These are phyloP conservation scores for Colletotrichum sp. DNA, from an alignment of 2,329 filamentous ascomycete species.

Conservation along the genomic window DNA sequence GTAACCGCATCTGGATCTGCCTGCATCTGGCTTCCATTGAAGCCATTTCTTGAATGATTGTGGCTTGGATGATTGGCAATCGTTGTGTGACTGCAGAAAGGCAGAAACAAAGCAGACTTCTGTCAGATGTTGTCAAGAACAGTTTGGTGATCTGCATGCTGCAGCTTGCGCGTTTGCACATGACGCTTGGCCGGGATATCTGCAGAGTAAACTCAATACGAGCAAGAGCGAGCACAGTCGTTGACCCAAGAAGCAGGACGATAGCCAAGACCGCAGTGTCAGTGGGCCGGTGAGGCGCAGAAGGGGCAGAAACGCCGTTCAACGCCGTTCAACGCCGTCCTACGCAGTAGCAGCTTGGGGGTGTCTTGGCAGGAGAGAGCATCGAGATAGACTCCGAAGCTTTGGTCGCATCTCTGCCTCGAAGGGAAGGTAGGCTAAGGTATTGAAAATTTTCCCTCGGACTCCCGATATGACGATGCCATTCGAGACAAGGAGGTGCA, in stretches of 20 bases:
- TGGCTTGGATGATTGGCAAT: neutral
- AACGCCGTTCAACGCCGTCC: neutral
- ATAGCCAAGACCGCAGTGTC: conserved; percentile 7
- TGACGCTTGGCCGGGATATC: neutral
- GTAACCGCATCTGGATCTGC: neutral
- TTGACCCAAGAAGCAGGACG: neutral
- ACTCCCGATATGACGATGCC: neutral
- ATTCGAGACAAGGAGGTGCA: conserved; percentile 1
- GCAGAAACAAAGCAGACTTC: neutral
- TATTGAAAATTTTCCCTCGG: neutral
- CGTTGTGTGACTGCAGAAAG: neutral
- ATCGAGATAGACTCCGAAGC: neutral
- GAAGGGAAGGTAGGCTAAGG: neutral
- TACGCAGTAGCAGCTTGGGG: conserved; percentile 14
- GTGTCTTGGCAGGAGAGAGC: neutral
- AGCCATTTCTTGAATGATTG: neutral
- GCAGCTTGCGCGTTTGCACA: neutral
- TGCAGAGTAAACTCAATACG: neutral
- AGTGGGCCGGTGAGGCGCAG: conserved; percentile 13
- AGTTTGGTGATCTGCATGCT: neutral
- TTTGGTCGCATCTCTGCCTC: neutral
- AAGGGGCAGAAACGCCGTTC: neutral
- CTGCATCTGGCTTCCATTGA: neutral
- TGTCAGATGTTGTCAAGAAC: neutral
- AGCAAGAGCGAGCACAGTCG: neutral